Base-by-base conservation (phyloP, 2,329 filamentous ascomycete genomes). In the Fusarium scirpi region DNA sequence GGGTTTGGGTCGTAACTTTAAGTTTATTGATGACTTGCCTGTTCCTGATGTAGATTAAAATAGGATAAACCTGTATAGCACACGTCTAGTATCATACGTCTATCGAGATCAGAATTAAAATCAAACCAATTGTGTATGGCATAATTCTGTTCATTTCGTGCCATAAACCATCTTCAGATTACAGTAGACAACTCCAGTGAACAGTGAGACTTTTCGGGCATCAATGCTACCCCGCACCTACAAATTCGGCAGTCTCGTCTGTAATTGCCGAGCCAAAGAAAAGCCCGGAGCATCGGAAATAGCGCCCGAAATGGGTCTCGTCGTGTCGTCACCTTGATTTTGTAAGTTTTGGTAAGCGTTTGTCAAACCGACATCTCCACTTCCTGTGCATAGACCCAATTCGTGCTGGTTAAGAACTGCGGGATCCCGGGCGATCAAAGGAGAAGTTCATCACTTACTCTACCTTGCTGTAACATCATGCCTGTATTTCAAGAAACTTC, bases 401-500 rank as follows among this genome's bases (percentile, higher is more conserved):
- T 13, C 49, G 24, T 43, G 22, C 9, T 29, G 25, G 49, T 52
- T 52, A 52, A 52, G 41, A 29, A 20, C 32, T 22, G 18, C 49
- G n/a, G 16, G 5, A 18, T 27, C 22, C 24, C 49, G 6, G 22
- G 16, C 32, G 9, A 2, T 1, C 20, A 22, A 12, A 10, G 15
- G 9, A 40, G 9, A n/a, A 18, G 4, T 18, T 8, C 18, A 41
- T 3, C 2, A 8, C 7, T 29, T 7, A 16, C 20, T 9, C 13
- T 9, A 27, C 2, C 3, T 8, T 8, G 15, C 6, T 20, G 13
- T 18, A 49, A 16, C 18, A 34, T 8, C 13, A 65, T 65, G 62
- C 60, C 62, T 8, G 62, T 65, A 8, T 65, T 65, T 22, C 62
- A 65, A 47, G 62, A 65, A 59, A 43, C 46, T 0, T 65, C 61